Base-by-base conservation (phyloP, 1,284 basidiomycete species). In the Cutaneotrichosporon curvatum region DNA sequence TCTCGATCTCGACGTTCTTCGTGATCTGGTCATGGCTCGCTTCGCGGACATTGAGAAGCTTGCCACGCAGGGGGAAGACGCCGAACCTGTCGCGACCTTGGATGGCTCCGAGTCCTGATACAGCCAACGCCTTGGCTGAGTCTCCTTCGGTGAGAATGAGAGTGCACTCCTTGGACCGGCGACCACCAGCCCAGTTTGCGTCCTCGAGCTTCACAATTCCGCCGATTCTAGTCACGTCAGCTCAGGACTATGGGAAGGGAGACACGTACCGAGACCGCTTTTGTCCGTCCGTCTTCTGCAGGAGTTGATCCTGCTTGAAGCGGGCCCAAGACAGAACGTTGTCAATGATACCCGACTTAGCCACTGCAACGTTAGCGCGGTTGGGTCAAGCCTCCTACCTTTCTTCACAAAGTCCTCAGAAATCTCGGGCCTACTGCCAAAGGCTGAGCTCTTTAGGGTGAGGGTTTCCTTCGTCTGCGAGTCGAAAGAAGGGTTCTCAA, bases 71-170 rank as follows among this genome's bases (percentile, higher is more conserved):
- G 1, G 95, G 95, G 73, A 99, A 99, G 40, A 98, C 94, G 45
- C 95, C 95, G 57, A 89, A 98, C 64, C 90, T 83, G 71, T 99
- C 92, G 55, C 95, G 84, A 12, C 95, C 95, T 19, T 47, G 37
- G 47, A 97, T 91, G 34, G 96, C 91, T 55, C 83, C 81, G 32
- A 98, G 79, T 50, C 95, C 95, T 36, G 92, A 89, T 23, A 98
- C 85, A 10, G 95, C 95, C 18, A 98, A 78, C 11, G 91, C 82
- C 72, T 97, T 97, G 77, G 95, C 95, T 20, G 95, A 98, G 75
- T 98, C 94, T 78, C 95, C 95, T 81, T 99, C 95, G 0, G 95
- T 98, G 16, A 99, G 77, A 57, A 99, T 98, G 50, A 99, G 79
- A 0, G 95, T 98, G 63, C 95, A 98, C 43, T 86, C 79, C 42